Percentiles rank a stretch among this genome's conserved stretches.
phyloP scores from a whole-genome alignment of 176 grass and related monocot genomes.

The Carex parvula region DNA sequence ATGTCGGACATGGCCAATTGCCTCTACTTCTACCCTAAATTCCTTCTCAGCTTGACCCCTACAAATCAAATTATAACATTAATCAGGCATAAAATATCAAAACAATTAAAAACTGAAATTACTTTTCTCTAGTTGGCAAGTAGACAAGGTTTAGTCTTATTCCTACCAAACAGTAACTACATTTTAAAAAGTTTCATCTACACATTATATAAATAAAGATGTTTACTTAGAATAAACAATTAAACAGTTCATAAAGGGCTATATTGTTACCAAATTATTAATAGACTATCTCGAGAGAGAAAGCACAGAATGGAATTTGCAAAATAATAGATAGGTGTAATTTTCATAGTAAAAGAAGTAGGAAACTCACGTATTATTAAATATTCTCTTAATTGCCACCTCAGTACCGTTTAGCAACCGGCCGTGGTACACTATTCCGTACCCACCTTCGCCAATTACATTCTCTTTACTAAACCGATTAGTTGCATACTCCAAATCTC shows the following conservation, averaged over 20 bases:
- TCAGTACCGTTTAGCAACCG: slow-evolving; percentile 83
- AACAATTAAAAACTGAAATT: not conserved
- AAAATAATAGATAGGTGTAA: not conserved
- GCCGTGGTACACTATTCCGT: slow-evolving; percentile 82
- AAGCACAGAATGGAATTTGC: not conserved
- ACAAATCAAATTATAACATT: slow-evolving; percentile 18
- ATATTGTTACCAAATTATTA: not conserved
- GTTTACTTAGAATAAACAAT: not conserved
- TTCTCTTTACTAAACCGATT: slow-evolving; percentile 90
- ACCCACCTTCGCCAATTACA: slow-evolving; percentile 95
- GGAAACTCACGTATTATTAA: slow-evolving; percentile 85
- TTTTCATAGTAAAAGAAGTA: not conserved
- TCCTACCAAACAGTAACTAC: not conserved
- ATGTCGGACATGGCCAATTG: slow-evolving; percentile 95
- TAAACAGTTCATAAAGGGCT: not conserved
- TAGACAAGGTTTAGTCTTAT: not conserved
- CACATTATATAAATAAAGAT: not conserved
- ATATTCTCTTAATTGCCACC: slow-evolving; percentile 89
- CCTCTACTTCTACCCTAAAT: slow-evolving; percentile 98
- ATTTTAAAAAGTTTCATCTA: not conserved
- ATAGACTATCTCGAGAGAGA: not conserved
- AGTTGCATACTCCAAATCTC: slow-evolving; percentile 81
- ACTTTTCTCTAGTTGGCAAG: not conserved
- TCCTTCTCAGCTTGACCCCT: slow-evolving; percentile 98
- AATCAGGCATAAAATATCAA: not conserved